Base-by-base conservation (phyloP, 257 asterid species). In the Cinchona pubescens region DNA sequence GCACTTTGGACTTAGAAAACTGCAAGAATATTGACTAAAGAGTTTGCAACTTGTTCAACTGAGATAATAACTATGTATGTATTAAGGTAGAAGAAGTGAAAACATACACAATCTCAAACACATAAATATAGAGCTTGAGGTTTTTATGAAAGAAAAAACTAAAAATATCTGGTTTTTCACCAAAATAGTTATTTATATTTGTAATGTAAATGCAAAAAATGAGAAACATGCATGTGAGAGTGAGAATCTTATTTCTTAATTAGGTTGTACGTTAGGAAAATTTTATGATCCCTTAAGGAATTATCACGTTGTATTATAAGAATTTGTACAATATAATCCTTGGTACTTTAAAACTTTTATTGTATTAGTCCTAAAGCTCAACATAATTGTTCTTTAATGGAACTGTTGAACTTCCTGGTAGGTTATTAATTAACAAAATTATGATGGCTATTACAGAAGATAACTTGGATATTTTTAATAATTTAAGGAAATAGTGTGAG, bases 111-210 rank as follows among this genome's bases (percentile, higher is more conserved):
- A 67, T 10, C 30, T 42, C 23, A 67, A 42, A 48, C 7, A 27
- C 34, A 35, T 32, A 64, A 32, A 34, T 42, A 38, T 12, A 42
- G 72, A n/a, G n/a, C n/a, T 9, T 67, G 18, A 42, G 58, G 19
- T 18, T 3, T 49, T 49, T n/a, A n/a, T n/a, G n/a, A 18, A 49
- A 49, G 58, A 49, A 25, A 25, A 49, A 49, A 7, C 7, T 3
- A n/a, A 55, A 55, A 55, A 55, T 55, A 55, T 55, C 61, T 55
- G 61, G 61, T 55, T 23, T 59, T n/a, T n/a, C 62, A 56, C 30
- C 62, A 21, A 56, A 23, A 18, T 3, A 21, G n/a, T n/a, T n/a
- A n/a, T n/a, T n/a, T n/a, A n/a, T n/a, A n/a, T n/a, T n/a, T n/a
- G n/a, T n/a, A 23, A 55, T 55, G 2, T 23, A 19, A 29, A 23